Conservation (phyloP, 345 rosid genomes). For the Geranium rotundifolium region DNA sequence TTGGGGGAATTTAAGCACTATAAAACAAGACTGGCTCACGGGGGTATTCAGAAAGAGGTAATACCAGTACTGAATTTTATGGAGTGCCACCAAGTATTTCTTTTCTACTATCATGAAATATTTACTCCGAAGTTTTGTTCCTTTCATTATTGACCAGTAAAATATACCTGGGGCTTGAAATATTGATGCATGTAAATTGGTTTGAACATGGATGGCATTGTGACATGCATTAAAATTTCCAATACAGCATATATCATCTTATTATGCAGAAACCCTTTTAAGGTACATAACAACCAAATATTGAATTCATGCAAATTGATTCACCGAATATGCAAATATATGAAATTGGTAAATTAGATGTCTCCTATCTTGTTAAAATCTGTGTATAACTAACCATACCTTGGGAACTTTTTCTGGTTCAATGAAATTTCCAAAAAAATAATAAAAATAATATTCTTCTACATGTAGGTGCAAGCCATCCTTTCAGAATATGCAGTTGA, state of each 20-base stretch:
- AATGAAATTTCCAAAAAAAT: too few species aligned
- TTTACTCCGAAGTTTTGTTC: background rate
- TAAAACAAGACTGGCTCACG: slow-evolving; percentile 85
- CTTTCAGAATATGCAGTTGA: slow-evolving; percentile 76
- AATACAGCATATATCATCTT: too few species aligned
- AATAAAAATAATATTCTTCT: background rate
- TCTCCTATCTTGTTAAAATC: background rate
- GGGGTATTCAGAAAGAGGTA: slow-evolving; percentile 89
- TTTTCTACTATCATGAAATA: too few species aligned
- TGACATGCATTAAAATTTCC: too few species aligned
- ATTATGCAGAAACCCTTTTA: too few species aligned
- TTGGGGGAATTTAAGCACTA: slow-evolving; percentile 95
- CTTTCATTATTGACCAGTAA: background rate
- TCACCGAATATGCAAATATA: background rate
- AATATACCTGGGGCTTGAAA: background rate
- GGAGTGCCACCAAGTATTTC: background rate
- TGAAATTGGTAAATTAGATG: background rate
- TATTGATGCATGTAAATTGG: background rate
- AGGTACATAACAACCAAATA: too few species aligned
- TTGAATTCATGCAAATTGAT: background rate
- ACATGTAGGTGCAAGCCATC: slow-evolving; percentile 56
- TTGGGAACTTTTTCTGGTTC: too few species aligned
- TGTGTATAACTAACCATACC: too few species aligned
- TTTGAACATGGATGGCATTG: background rate
- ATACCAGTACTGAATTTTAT: background rate